phyloP scores from a whole-genome alignment of 108 stramenopile species.

The Epipyxis sp. region DNA sequence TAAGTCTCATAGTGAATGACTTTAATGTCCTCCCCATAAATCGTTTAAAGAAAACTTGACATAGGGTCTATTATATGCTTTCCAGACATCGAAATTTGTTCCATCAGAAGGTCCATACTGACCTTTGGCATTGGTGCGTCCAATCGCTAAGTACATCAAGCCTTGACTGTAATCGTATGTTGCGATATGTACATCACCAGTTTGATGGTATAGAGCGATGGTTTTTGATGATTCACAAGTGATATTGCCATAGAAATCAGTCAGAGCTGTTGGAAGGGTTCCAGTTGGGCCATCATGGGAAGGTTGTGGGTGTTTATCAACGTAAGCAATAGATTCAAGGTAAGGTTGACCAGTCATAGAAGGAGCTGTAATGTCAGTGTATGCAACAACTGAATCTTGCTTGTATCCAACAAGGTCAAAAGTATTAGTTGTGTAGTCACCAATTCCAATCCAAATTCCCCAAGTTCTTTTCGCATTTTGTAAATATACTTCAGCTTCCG shows the following conservation, averaged over 20 bases:
- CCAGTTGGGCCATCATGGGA: constrained; percentile 2
- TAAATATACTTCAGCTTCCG: constrained; percentile 20
- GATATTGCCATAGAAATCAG: constrained; percentile 20
- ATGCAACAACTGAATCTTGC: constrained; percentile 5
- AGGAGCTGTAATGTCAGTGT: neutral
- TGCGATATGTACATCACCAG: constrained; percentile 33
- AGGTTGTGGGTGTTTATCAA: constrained; percentile 39
- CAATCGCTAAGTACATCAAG: constrained; percentile 28
- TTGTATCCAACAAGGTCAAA: constrained; percentile 25
- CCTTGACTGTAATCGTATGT: constrained; percentile 23
- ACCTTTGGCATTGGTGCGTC: neutral
- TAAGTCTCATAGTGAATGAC: no score
- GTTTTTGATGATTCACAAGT: neutral
- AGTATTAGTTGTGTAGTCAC: constrained; percentile 10
- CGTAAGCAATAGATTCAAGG: constrained; percentile 22
- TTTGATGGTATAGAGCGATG: neutral
- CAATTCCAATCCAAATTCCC: constrained; percentile 34
- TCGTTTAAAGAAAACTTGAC: constrained; percentile 8
- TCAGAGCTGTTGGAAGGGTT: constrained; percentile 23
- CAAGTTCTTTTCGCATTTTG: constrained; percentile 32
- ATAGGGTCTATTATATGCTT: constrained; percentile 19
- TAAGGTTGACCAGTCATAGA: constrained; percentile 24
- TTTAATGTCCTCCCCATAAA: constrained; percentile 7
- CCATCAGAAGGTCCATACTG: constrained; percentile 9
- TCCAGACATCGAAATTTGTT: neutral